Conservation (phyloP, 805 yeast genomes). For the Cyberlindnera misumaiensis region DNA sequence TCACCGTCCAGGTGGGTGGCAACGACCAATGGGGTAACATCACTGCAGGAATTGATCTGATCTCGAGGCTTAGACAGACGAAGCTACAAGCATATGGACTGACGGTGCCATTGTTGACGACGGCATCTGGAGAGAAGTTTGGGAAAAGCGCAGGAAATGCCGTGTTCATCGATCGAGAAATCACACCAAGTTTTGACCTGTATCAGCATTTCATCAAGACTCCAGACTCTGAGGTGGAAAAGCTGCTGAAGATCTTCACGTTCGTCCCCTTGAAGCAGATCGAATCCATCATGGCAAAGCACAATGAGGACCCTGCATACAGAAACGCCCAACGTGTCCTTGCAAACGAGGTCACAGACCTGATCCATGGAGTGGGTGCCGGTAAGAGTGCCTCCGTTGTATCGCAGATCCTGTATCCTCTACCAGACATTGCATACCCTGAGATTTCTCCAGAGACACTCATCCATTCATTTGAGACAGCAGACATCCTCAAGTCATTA, state of each 20-base stretch:
- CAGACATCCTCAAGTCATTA: conserved; percentile 43
- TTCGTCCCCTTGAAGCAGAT: conserved; percentile 62
- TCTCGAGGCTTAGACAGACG: conserved; percentile 43
- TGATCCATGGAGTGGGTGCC: conserved; percentile 77
- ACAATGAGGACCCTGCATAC: conserved; percentile 49
- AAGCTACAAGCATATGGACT: conserved; percentile 47
- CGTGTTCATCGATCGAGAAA: conserved; percentile 67
- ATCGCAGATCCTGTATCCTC: conserved; percentile 61
- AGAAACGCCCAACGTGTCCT: conserved; percentile 70
- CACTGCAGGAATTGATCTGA: conserved; percentile 89
- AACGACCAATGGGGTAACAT: conserved; percentile 98
- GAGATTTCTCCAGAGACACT: conserved; percentile 45
- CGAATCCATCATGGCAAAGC: conserved; percentile 43
- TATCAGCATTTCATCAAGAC: conserved; percentile 81
- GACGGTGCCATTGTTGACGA: conserved; percentile 85
- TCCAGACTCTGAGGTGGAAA: conserved; percentile 68
- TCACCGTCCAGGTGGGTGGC: conserved; percentile 84
- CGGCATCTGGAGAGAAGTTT: conserved; percentile 86
- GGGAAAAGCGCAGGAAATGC: conserved; percentile 98
- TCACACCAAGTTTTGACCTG: conserved; percentile 74
- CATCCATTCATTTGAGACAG: conserved; percentile 47
- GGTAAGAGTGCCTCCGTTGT: conserved; percentile 63
- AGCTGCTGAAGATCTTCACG: conserved; percentile 70
- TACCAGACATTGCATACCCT: conserved; percentile 41
- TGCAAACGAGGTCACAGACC: conserved; percentile 80